Evolutionary conservation across 306 rosid species (phyloP), one percentile per base, ranked within the genome.

Genomic region (Acacia crassicarpa): DNA sequence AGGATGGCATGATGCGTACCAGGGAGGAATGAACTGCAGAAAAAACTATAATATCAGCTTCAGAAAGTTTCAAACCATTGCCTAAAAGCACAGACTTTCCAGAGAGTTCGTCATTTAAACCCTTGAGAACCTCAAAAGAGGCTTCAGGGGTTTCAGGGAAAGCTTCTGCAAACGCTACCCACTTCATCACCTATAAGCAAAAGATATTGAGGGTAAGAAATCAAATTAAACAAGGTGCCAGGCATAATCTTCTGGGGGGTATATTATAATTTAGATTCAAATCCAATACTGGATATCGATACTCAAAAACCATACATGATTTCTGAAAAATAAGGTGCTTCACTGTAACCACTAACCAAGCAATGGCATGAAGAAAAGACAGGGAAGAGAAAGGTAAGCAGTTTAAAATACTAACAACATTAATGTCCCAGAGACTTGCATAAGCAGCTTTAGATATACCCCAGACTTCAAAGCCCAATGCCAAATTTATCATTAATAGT

Each of bases 31-130:
- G 94, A 85, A 93, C 58, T 20, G 68, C 94, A 23, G 97, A 83
- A 89, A 93, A 93, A 84, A 92, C 96, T 61, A 88, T 45, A 83
- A 87, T 85, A 84, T 96, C 98, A 80, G 91, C 97, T 83, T 82
- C 97, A 12, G 97, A 96, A 3, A 89, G 90, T 81, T 78, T 91
- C 74, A 88, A 87, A 79, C 98, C 97, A 68, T 84, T 82, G 67
- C 94, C 98, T 79, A 92, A 71, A 19, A 96, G 94, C 63, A 93
- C 97, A 75, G 97, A 84, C 82, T 83, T 86, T 10, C 30, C 86
- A 84, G 81, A 85, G 77, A 96, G 83, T 14, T 87, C 93, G 19
- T 83, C 93, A 71, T 93, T 92, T 62, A 96, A 83, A 79, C 48
- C 89, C 72, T 84, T 91, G 68, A 96, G 93, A 87, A 74, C 89